Evolutionary conservation across 2,329 filamentous ascomycete genomes (phyloP).

Genomic region (Canariomyces notabilis): DNA sequence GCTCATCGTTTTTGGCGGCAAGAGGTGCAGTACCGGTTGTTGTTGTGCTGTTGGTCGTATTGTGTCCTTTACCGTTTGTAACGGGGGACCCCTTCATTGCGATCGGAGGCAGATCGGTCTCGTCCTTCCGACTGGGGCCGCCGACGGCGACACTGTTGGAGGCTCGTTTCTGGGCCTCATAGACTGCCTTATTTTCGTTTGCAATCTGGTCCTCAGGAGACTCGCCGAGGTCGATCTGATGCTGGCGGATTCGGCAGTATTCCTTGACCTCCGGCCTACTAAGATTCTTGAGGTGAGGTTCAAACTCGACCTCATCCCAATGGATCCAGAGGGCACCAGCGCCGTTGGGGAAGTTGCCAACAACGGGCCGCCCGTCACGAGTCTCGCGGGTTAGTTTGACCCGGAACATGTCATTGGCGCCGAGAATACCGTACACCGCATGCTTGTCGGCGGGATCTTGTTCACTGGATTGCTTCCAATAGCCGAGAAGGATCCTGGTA

Average conservation of each 20-base stretch:
- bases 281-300: slow-evolving; percentile 49
- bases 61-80: slow-evolving; percentile 14
- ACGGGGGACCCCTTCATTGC: slow-evolving; percentile 16
- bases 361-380: slow-evolving; percentile 52
- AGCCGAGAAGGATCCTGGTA: slow-evolving; percentile 54
- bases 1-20: slow-evolving; percentile 10
- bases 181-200: slow-evolving; percentile 50
- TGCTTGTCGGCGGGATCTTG: slow-evolving; percentile 47
- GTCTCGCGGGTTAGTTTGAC: slow-evolving; percentile 58
- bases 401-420: slow-evolving; percentile 59
- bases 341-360: slow-evolving; percentile 56
- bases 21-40: slow-evolving; percentile 1
- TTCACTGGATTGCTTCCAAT: slow-evolving; percentile 53
- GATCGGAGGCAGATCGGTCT: slow-evolving; percentile 9
- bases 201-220: slow-evolving; percentile 39
- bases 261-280: slow-evolving; percentile 56
- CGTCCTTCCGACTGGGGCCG: slow-evolving; percentile 19
- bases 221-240: slow-evolving; percentile 52
- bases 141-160: slow-evolving; percentile 13
- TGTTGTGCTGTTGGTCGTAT: neutral
- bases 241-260: slow-evolving; percentile 57
- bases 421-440: slow-evolving; percentile 58
- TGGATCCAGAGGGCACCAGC: slow-evolving; percentile 58
- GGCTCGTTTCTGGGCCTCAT: slow-evolving; percentile 39
- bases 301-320: slow-evolving; percentile 57